Conservation (phyloP, 441 rosid species). For the Gossypium schwendimanii region DNA sequence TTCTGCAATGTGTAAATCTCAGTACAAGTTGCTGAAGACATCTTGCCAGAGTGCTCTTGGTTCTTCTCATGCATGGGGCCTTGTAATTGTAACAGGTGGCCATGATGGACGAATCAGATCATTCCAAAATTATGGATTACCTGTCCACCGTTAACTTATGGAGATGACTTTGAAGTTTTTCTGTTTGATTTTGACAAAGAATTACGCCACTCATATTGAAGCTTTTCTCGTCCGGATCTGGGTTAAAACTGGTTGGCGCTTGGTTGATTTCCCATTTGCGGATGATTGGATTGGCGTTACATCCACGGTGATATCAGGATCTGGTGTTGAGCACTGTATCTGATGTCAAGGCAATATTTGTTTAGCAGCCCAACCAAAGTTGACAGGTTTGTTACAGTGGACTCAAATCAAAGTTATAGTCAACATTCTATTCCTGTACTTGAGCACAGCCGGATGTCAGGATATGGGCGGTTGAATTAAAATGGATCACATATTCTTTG, state of each 20-base stretch:
- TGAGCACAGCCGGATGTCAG: neutral
- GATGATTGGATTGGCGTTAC: neutral
- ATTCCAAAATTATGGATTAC: constrained; percentile 41
- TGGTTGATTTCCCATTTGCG: neutral
- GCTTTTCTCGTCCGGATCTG: neutral
- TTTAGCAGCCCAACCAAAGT: neutral
- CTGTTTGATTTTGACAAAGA: constrained; percentile 6
- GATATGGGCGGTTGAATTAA: neutral
- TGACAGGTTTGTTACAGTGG: neutral
- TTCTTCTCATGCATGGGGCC: constrained; percentile 38
- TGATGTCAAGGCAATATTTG: neutral
- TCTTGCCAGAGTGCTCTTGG: constrained; percentile 23
- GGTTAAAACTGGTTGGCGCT: neutral
- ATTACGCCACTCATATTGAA: neutral
- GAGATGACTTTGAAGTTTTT: neutral
- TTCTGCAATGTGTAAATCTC: constrained; percentile 32
- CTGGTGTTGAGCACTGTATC: neutral
- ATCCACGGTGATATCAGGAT: neutral
- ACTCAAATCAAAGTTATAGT: neutral
- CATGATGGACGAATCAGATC: constrained; percentile 47
- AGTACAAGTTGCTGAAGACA: constrained; percentile 32
- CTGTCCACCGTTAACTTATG: constrained; percentile 24
- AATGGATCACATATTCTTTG: neutral
- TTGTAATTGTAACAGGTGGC: constrained; percentile 37
- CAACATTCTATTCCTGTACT: neutral